Evolutionary conservation across 2,329 filamentous ascomycete species (phyloP), one percentile per base, ranked within the genome.

Genomic region (Sporothrix globosa): DNA sequence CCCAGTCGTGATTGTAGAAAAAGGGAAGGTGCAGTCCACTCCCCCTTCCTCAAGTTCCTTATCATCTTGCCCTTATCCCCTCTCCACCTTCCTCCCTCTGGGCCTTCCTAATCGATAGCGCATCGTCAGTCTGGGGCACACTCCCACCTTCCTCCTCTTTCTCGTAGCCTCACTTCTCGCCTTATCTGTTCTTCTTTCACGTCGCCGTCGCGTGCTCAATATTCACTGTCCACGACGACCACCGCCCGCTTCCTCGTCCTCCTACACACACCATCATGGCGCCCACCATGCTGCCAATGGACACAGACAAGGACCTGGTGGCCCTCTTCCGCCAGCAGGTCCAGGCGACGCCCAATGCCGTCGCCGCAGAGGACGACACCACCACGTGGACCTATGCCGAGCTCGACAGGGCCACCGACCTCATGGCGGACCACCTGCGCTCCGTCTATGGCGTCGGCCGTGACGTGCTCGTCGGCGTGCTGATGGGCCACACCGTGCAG

Each of bases 401-500:
- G 81, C 85, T 95, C 70, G 90, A 93, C 76, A 79, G 83, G 65
- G 87, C 89, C 78, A 90, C 92, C 60, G 85, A 85, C 71, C 81
- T 82, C n/a, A 86, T 94, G 70, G 86, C 90, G 70, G 81, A 83
- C 75, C 86, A 85, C 60, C 85, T 95, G 67, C 89, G 88, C 56
- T 79, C 82, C 69, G 65, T 48, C 5, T 85, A 90, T 80, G 90
- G 91, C 56, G 91, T 94, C 69, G 86, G 87, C 70, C 89, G 91
- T 71, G 91, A 95, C 79, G 85, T 84, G 74, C 84, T 93, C 21
- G 91, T 94, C 44, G 92, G 92, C 68, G 88, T 95, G 54, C 84
- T 94, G 68, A 85, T 94, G 77, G 89, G 88, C 70, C 88, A 91
- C 69, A 92, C 90, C 77, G 90, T 91, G 65, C 86, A 93, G 80